Evolutionary conservation across 768 basidiomycete species (phyloP).

Genomic region (Agaricus sinodeliciosus): DNA sequence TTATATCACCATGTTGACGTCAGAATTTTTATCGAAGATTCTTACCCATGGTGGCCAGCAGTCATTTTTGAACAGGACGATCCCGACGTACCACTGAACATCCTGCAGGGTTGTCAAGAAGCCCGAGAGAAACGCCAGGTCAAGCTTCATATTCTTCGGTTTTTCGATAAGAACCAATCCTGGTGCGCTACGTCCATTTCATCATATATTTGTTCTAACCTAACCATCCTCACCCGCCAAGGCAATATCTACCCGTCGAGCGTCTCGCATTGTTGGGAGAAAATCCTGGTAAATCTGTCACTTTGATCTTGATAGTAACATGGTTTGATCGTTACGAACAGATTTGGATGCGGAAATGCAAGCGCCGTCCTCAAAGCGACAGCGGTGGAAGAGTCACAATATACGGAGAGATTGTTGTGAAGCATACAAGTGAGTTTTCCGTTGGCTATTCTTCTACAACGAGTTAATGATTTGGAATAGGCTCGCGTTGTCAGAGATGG

Average conservation of each 20-base stretch:
- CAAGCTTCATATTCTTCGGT: conserved; percentile 62
- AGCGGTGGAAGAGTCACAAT: conserved; percentile 52
- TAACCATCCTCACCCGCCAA: conserved; percentile 18
- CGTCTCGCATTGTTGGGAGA: conserved; percentile 66
- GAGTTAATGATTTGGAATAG: conserved; percentile 6
- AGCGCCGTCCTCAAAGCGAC: conserved; percentile 38
- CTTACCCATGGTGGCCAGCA: conserved; percentile 87
- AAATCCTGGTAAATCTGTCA: conserved; percentile 41
- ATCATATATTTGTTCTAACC: not conserved
- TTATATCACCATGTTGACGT: not conserved
- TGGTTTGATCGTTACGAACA: conserved; percentile 19
- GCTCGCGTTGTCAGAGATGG: conserved; percentile 19
- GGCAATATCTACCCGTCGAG: conserved; percentile 56
- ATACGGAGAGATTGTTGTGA: conserved; percentile 50
- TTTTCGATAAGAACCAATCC: conserved; percentile 63
- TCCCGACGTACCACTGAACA: conserved; percentile 42
- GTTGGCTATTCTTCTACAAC: not conserved
- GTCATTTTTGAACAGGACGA: conserved; percentile 64
- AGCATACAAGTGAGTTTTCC: conserved; percentile 53
- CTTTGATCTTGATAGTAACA: not conserved
- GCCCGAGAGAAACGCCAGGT: conserved; percentile 31
- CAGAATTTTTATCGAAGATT: conserved; percentile 32
- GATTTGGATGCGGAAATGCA: conserved; percentile 63
- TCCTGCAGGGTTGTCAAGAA: conserved; percentile 22
- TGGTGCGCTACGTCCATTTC: conserved; percentile 37